Evolutionary conservation across 331 rosid genomes (phyloP).

Genomic region (Acacia concinna): DNA sequence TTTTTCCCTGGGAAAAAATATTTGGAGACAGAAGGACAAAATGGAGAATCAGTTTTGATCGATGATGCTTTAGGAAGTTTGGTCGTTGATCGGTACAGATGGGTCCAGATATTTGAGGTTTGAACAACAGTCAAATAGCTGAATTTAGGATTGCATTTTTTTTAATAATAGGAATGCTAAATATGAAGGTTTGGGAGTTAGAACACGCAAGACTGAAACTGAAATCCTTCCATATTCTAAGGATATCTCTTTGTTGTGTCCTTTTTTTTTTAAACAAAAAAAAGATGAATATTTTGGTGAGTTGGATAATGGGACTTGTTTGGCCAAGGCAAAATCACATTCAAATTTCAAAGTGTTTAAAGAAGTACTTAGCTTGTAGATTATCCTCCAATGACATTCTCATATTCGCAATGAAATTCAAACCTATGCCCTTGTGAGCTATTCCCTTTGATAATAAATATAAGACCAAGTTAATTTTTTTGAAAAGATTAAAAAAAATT

Average conservation of each 20-base stretch:
- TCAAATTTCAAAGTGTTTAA: not conserved
- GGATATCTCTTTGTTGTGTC: not conserved
- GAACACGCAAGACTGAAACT: not conserved
- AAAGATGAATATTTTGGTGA: not conserved
- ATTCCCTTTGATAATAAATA: too few species aligned
- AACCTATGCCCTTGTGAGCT: too few species aligned
- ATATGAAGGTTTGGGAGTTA: not conserved
- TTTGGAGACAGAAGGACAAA: not conserved
- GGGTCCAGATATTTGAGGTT: not conserved
- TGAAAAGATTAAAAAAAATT: too few species aligned
- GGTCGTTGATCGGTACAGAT: not conserved
- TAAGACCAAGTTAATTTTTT: too few species aligned
- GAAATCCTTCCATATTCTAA: not conserved
- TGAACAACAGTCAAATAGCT: slow-evolving; percentile 1
- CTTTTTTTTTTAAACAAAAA: too few species aligned
- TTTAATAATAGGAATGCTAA: slow-evolving; percentile 14
- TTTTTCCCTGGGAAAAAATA: not conserved
- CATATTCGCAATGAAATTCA: too few species aligned
- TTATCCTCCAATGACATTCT: too few species aligned
- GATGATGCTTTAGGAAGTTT: not conserved
- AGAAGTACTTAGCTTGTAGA: not conserved
- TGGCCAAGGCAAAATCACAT: not conserved
- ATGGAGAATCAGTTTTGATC: not conserved
- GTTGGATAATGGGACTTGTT: not conserved
- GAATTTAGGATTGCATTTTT: slow-evolving; percentile 2